Base-by-base conservation (phyloP, 768 basidiomycete genomes). In the Glaciozyma martinii region DNA sequence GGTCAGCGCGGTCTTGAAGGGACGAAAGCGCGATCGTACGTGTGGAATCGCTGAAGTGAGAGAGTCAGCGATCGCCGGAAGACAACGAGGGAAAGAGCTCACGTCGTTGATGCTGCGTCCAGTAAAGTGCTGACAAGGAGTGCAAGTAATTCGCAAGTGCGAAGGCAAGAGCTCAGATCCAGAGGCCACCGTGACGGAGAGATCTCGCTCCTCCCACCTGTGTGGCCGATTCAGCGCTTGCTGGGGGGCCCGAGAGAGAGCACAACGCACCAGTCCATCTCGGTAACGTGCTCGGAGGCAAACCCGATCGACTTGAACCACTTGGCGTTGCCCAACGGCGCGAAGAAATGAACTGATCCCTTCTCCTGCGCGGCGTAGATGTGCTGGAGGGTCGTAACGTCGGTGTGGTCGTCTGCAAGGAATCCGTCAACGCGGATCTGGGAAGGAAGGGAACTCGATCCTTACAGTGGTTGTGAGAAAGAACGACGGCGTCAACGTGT, bases 71-170 rank as follows among this genome's bases (percentile, higher is more conserved):
- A 23, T 23, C 13, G 21, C 21, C 46, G 19, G 46, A 23, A 13
- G 8, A 2, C 6, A 19, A 7, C 23, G 10, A 19, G 32, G 9
- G 46, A 21, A 1, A 25, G 33, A 47, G 29, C 63, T 19, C 25
- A 64, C 63, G 40, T 65, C 63, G 21, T 25, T 37, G 4, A 56
- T 25, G 2, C 33, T 6, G 9, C 63, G 63, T 1, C 63, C 63
- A 29, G 53, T 82, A 66, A 82, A 80, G 75, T 88, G 87, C 74
- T 88, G 87, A 40, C 80, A 79, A 0, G 85, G 85, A 2, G 83
- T 83, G 73, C 83, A 84, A 1, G 82, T 83, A 23, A 86, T 74
- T 57, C 80, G 78, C 56, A 85, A 77, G 8, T 76, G 58, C 25
- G 61, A 15, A 18, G n/a, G 10, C 29, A 44, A 27, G 40, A 19